These are phyloP conservation scores for Pistacia atlantica DNA, from an alignment of 345 rosid genomes.

Conservation along the genomic window DNA sequence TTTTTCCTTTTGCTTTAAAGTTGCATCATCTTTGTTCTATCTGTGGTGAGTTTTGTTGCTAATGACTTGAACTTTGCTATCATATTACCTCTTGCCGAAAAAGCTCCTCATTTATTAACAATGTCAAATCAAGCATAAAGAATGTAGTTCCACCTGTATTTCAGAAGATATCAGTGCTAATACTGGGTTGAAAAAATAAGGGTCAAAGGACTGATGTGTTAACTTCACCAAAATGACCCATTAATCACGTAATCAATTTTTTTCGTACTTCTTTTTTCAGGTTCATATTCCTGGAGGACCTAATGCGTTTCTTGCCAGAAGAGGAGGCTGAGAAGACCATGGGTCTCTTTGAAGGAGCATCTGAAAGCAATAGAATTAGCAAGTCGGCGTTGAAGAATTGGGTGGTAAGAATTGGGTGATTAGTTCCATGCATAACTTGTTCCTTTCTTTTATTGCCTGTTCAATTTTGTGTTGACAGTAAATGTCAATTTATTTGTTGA, in stretches of 20 bases:
- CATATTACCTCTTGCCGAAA: neutral
- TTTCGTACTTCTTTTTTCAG: conserved; percentile 31
- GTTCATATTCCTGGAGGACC: conserved; percentile 66
- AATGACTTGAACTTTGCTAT: neutral
- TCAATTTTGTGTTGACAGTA: neutral
- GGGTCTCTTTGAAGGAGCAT: conserved; percentile 52
- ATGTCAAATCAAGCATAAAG: neutral
- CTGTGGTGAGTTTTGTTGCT: neutral
- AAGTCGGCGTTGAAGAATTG: conserved; percentile 78
- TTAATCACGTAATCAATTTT: neutral
- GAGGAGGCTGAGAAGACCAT: conserved; percentile 73
- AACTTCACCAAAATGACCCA: neutral
- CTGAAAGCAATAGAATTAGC: conserved; percentile 60
- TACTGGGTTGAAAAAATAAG: neutral
- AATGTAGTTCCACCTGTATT: neutral
- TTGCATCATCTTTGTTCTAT: neutral
- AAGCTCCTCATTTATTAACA: neutral
- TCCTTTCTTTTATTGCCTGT: neutral
- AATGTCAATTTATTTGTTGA: neutral
- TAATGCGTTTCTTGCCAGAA: conserved; percentile 67
- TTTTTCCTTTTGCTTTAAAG: neutral
- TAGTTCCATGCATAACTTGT: neutral
- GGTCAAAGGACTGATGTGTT: neutral
- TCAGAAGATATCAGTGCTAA: neutral
- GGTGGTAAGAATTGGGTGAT: conserved; percentile 63